Percentiles rank a stretch among this genome's conserved stretches.
phyloP scores from a whole-genome alignment of 129 eudicot genomes.

The Escallonia rubra region DNA sequence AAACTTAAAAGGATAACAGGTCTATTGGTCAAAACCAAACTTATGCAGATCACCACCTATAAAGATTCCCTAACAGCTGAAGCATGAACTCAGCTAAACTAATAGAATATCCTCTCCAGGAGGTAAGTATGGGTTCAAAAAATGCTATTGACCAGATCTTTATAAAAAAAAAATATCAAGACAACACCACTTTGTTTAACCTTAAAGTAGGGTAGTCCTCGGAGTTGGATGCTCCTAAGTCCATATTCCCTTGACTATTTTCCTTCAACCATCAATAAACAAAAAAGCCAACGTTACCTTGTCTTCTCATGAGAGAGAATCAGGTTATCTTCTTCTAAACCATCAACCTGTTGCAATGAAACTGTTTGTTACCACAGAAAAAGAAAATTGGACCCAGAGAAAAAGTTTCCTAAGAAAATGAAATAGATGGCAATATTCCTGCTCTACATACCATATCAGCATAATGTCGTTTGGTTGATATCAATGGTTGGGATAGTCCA shows the following conservation, averaged over 20 bases:
- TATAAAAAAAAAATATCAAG: too few relatives aligned
- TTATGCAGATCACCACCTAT: too few relatives aligned
- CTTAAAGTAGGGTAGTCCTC: not conserved
- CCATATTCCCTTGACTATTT: not conserved
- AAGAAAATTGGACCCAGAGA: not conserved
- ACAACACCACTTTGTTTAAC: too few relatives aligned
- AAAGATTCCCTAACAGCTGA: too few relatives aligned
- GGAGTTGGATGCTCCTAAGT: constrained; percentile 3
- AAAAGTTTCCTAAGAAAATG: not conserved
- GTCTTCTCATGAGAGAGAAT: constrained; percentile 80
- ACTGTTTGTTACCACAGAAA: constrained; percentile 5
- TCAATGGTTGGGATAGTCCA: constrained; percentile 58
- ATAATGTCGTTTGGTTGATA: constrained; percentile 63
- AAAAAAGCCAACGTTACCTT: constrained; percentile 44
- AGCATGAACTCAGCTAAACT: too few relatives aligned
- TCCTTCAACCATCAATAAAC: constrained; percentile 1
- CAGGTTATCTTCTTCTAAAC: constrained; percentile 74
- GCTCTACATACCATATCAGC: constrained; percentile 75
- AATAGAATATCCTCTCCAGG: too few relatives aligned
- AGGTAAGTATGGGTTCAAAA: too few relatives aligned
- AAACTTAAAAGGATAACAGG: too few relatives aligned
- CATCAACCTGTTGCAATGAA: constrained; percentile 58
- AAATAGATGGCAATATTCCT: too few relatives aligned
- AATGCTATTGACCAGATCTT: too few relatives aligned
- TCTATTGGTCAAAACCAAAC: too few relatives aligned